Percentiles rank a stretch among this genome's conserved stretches.
These are phyloP conservation scores for Allium fistulosum DNA, from an alignment of 106 monocot genomes.

Conservation along the genomic window DNA sequence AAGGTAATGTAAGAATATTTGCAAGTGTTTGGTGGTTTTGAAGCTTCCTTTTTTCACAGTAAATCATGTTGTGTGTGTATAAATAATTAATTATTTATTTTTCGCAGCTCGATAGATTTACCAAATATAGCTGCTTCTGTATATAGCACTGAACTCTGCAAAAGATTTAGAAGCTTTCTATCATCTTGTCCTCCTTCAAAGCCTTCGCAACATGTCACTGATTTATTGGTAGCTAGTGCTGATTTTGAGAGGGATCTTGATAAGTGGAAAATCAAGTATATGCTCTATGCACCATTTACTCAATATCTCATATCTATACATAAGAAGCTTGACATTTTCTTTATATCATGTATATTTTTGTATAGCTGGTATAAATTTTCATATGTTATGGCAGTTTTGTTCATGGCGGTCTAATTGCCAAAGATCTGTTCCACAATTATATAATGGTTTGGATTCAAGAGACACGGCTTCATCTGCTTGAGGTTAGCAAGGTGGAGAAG, in stretches of 20 bases:
- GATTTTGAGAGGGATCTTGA: conserved; percentile 93
- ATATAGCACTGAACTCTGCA: conserved; percentile 64
- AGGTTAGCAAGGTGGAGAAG: conserved; percentile 76
- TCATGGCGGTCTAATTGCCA: conserved; percentile 74
- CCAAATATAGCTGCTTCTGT: conserved; percentile 75
- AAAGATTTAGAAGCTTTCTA: conserved; percentile 63
- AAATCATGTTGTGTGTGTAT: no score
- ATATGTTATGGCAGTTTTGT: conserved; percentile 28
- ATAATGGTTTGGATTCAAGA: conserved; percentile 95
- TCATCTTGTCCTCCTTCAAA: conserved; percentile 68
- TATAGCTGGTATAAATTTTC: no score
- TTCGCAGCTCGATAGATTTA: conserved; percentile 78
- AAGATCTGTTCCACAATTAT: conserved; percentile 80
- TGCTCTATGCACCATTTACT: not conserved
- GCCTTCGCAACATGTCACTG: conserved; percentile 63
- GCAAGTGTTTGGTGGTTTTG: not conserved
- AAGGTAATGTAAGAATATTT: conserved; percentile 28
- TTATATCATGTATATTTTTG: no score
- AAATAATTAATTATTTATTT: no score
- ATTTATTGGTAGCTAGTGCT: conserved; percentile 60
- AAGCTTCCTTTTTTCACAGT: no score
- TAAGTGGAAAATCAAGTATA: conserved; percentile 80
- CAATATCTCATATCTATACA: no score
- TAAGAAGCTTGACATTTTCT: no score
- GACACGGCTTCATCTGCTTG: conserved; percentile 61